Conservation (phyloP, 2,329 filamentous ascomycete species). For the Myriosclerotinia duriaeana region DNA sequence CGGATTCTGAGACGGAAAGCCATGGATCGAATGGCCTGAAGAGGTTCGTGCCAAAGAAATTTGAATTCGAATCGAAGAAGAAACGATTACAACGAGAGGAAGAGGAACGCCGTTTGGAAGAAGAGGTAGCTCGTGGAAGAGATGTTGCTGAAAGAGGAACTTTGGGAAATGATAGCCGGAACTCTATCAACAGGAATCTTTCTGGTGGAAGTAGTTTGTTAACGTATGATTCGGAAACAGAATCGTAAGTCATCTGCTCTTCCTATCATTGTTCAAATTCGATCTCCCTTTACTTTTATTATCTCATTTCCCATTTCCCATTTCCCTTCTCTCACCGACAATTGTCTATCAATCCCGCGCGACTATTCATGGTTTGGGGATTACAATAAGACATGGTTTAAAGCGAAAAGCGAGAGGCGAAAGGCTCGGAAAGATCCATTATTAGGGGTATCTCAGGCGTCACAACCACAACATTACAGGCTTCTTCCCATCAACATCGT, state of each 20-base stretch:
- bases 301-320: not conserved
- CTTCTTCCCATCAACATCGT: conserved; percentile 13
- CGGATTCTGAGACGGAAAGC: conserved; percentile 32
- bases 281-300: not conserved
- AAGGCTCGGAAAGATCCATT: not conserved
- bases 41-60: conserved; percentile 55
- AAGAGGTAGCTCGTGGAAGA: conserved; percentile 41
- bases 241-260: conserved; percentile 38
- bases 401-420: not conserved
- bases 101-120: conserved; percentile 44
- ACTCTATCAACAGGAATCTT: conserved; percentile 16
- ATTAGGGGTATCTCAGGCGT: conserved; percentile 11
- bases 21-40: conserved; percentile 44
- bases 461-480: conserved; percentile 14
- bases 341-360: conserved; percentile 1
- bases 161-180: conserved; percentile 34
- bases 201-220: conserved; percentile 35
- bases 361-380: conserved; percentile 15
- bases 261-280: conserved; percentile 19
- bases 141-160: conserved; percentile 40
- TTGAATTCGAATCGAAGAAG: conserved; percentile 51
- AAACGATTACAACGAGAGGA: conserved; percentile 49
- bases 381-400: conserved; percentile 19
- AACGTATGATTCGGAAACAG: conserved; percentile 40
- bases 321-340: not conserved